Percentiles rank a stretch among this genome's conserved stretches.
Conservation (phyloP, 352 stramenopile genomes). For the Albugo laibachii region DNA sequence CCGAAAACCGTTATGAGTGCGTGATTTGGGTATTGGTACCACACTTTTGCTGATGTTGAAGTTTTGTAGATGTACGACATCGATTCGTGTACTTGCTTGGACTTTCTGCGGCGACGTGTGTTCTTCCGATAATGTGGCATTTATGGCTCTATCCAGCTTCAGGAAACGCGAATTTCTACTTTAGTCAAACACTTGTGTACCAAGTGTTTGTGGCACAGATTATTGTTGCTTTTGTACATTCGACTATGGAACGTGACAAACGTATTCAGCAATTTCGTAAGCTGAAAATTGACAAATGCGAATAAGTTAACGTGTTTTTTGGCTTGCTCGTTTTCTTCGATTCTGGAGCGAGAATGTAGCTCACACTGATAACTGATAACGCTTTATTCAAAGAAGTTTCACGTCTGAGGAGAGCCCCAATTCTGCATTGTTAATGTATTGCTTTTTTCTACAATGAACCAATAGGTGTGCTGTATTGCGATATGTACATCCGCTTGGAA, state of each 20-base stretch:
- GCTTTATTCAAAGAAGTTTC: too few relatives aligned
- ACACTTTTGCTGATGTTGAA: not conserved
- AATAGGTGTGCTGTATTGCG: too few relatives aligned
- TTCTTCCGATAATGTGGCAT: constrained; percentile 75
- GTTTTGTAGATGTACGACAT: constrained; percentile 42
- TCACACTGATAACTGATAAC: too few relatives aligned
- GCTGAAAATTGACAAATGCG: too few relatives aligned
- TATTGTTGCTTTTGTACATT: constrained; percentile 51
- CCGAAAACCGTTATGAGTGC: constrained; percentile 63
- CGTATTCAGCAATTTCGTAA: constrained; percentile 20
- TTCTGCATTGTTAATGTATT: too few relatives aligned
- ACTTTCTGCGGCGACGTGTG: constrained; percentile 37
- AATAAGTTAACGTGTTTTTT: too few relatives aligned
- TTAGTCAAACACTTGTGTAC: constrained; percentile 76
- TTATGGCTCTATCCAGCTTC: constrained; percentile 72
- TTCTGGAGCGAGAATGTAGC: too few relatives aligned
- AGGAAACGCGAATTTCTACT: constrained; percentile 80
- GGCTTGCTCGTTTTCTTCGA: too few relatives aligned
- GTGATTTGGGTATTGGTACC: constrained; percentile 2
- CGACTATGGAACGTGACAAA: constrained; percentile 73
- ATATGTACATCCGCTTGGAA: too few relatives aligned
- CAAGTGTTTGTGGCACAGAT: constrained; percentile 68
- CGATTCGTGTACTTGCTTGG: constrained; percentile 54
- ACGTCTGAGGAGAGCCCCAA: too few relatives aligned
- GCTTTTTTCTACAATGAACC: too few relatives aligned